These are phyloP conservation scores for Guyanaporus albipodus DNA, from an alignment of 768 basidiomycete genomes.

Conservation along the genomic window DNA sequence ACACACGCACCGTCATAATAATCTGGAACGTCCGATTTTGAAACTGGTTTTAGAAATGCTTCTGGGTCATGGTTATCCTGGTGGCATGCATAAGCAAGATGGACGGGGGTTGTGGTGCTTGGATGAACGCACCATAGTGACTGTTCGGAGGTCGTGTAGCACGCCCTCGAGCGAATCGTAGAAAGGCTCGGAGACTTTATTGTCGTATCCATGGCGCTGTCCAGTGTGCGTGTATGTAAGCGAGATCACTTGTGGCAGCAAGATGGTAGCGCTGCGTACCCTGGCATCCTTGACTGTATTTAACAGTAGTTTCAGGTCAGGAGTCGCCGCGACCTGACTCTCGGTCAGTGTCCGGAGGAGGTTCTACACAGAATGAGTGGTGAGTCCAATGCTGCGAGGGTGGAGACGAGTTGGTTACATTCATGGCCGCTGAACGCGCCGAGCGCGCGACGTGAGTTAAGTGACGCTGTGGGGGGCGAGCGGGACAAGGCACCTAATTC, in stretches of 20 bases:
- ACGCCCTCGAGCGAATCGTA: conserved; percentile 92
- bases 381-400: not conserved
- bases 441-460: conserved; percentile 24
- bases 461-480: conserved; percentile 32
- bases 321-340: conserved; percentile 60
- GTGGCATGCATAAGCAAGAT: conserved; percentile 25
- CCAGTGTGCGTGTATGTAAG: too few relatives aligned
- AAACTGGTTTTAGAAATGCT: conserved; percentile 91
- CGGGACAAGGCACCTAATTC: conserved; percentile 29
- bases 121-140: conserved; percentile 52
- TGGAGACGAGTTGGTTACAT: conserved; percentile 9
- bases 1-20: conserved; percentile 78
- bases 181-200: conserved; percentile 81
- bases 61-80: conserved; percentile 88
- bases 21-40: conserved; percentile 85
- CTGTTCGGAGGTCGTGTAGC: conserved; percentile 76
- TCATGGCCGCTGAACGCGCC: conserved; percentile 28
- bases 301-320: conserved; percentile 78
- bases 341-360: conserved; percentile 84
- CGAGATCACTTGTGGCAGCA: conserved; percentile 17
- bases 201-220: conserved; percentile 51
- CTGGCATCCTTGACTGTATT: conserved; percentile 84
- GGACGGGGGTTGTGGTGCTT: conserved; percentile 19
- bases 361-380: conserved; percentile 49
- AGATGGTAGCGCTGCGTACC: conserved; percentile 48